Conservation (phyloP, 306 rosid species). For the Inga oerstediana region DNA sequence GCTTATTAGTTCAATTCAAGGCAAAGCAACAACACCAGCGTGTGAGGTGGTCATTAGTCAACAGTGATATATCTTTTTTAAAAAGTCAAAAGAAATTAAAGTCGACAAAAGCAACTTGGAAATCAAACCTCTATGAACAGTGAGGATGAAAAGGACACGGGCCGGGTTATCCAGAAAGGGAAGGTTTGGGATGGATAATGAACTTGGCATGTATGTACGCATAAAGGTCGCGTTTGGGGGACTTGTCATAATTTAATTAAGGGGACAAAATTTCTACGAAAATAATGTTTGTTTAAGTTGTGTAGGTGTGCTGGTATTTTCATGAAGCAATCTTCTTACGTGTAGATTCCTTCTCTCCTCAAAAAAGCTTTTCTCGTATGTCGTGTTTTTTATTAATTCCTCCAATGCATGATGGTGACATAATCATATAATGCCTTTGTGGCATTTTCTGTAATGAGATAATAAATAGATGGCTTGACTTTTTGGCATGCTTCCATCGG, state of each 20-base stretch:
- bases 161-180: conserved; percentile 20
- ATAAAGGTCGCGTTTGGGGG: conserved; percentile 41
- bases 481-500: conserved; percentile 18
- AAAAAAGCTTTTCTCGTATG: conserved; percentile 10
- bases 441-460: conserved; percentile 21
- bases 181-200: background rate
- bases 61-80: background rate
- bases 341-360: conserved; percentile 38
- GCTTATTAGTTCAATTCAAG: background rate
- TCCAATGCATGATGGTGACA: background rate
- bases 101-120: conserved; percentile 19
- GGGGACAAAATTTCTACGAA: conserved; percentile 21
- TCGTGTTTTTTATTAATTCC: conserved; percentile 40
- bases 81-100: background rate
- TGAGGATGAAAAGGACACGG: background rate
- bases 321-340: conserved; percentile 27
- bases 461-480: conserved; percentile 20
- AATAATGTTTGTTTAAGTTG: conserved; percentile 38
- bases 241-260: conserved; percentile 6
- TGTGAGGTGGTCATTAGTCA: background rate
- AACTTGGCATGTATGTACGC: conserved; percentile 1
- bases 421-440: conserved; percentile 1
- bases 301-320: conserved; percentile 48
- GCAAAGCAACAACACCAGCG: conserved; percentile 9
- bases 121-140: conserved; percentile 3